Base-by-base conservation (phyloP, 495 filamentous ascomycete species). In the Hypoxylon fragiforme region DNA sequence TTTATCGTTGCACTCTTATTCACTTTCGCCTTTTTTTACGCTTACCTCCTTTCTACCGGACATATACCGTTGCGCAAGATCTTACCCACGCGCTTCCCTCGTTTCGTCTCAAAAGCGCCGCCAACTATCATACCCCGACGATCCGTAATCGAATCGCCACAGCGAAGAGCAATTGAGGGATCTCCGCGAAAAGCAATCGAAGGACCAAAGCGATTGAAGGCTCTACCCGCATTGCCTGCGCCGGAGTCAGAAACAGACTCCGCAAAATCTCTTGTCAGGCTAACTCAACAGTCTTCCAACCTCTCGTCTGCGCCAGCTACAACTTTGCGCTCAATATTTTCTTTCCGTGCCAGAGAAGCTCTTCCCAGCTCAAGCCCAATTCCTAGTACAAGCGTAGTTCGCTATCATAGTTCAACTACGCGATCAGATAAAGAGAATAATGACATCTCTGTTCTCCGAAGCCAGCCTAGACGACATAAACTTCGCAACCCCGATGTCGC, bases 401-500 rank as follows among this genome's bases (percentile, higher is more conserved):
- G 36, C 31, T 16, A 50, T 26, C 41, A 60, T 0, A 54, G 40
- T 8, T 19, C 28, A 16, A 21, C 21, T 7, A 44, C 16, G 11
- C 58, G 43, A 26, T 18, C 15, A 19, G 36, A 12, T 8, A 22
- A 37, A 40, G 48, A 65, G 15, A 19, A 65, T n/a, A n/a, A n/a
- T 65, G 62, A 63, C 41, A 14, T 57, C 62, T 9, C 47, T 60
- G 19, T 54, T 48, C 59, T 65, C 62, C 39, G 65, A 65, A 16
- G 55, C 52, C 54, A 65, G 65, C 41, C 52, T 62, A 41, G 65
- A 65, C 65, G 65, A 68, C 31, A 52, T 32, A 58, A 64, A 92
- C 74, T 90, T 90, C 78, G 86, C 86, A 56, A 75, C 69, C 41
- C 65, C 72, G 60, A 69, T 65, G 69, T 55, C 71, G 51, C 62